These are phyloP conservation scores for Bipolaris zeicola DNA, from an alignment of 2,329 filamentous ascomycete genomes.

Conservation along the genomic window DNA sequence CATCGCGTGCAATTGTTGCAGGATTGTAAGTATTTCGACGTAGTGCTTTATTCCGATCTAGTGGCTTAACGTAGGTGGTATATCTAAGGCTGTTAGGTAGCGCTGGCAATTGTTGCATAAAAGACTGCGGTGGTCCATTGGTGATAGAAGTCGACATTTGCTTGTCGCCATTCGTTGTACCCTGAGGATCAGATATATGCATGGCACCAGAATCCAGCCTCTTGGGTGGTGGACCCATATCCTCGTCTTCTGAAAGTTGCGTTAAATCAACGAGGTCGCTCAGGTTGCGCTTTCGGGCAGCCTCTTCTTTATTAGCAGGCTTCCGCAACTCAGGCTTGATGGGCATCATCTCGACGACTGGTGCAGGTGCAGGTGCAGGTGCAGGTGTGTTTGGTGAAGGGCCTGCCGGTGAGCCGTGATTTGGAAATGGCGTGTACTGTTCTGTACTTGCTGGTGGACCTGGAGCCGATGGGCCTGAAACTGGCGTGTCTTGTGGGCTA, in stretches of 20 bases:
- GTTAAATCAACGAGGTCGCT: conserved; percentile 61
- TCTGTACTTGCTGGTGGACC: background rate
- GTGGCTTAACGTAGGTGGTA: conserved; percentile 49
- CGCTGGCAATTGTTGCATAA: conserved; percentile 6
- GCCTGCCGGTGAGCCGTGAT: conserved; percentile 19
- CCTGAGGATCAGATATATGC: conserved; percentile 16
- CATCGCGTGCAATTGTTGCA: conserved; percentile 66
- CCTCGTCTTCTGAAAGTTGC: conserved; percentile 53
- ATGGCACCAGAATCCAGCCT: conserved; percentile 23
- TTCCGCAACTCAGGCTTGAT: conserved; percentile 33
- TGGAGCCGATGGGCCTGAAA: conserved; percentile 18
- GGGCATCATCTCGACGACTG: conserved; percentile 43
- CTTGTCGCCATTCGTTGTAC: conserved; percentile 22
- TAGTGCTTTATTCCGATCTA: conserved; percentile 55
- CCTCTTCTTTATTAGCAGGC: conserved; percentile 59
- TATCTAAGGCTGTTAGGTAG: conserved; percentile 26
- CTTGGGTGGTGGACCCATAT: conserved; percentile 46
- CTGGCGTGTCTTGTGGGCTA: conserved; percentile 22
- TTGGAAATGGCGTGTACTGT: conserved; percentile 23
- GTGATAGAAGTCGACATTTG: conserved; percentile 21
- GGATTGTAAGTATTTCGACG: conserved; percentile 62
- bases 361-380: conserved; percentile 15
- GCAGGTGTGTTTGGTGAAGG: conserved; percentile 26
- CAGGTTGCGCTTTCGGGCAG: conserved; percentile 61
- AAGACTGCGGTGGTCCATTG: conserved; percentile 18